phyloP scores from a whole-genome alignment of 2,329 filamentous ascomycete genomes.

The Calonectria henricotiae region DNA sequence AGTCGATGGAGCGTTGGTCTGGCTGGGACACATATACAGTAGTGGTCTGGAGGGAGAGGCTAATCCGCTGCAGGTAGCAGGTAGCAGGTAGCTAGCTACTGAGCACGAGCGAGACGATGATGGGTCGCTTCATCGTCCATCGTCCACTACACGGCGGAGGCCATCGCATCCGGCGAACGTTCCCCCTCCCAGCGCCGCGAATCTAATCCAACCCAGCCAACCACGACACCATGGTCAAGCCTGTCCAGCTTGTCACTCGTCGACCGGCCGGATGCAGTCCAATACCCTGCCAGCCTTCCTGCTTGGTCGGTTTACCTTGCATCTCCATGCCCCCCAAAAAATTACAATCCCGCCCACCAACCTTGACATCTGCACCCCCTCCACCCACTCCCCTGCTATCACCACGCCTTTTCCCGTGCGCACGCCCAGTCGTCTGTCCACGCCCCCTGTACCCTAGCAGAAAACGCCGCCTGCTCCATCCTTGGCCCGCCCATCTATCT shows the following conservation, averaged over 20 bases:
- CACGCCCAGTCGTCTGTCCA: conserved; percentile 30
- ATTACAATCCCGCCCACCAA: conserved; percentile 18
- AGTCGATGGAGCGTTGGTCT: conserved; percentile 22
- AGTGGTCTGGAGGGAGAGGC: conserved; percentile 2
- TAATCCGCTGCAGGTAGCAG: not conserved
- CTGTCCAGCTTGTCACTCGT: conserved; percentile 30
- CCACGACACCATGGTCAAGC: conserved; percentile 37
- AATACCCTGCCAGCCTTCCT: conserved; percentile 28
- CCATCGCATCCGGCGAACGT: conserved; percentile 49
- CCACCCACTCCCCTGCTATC: conserved; percentile 26
- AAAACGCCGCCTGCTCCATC: conserved; percentile 45
- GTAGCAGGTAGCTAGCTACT: not conserved
- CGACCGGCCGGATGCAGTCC: conserved; percentile 27
- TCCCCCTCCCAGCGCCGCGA: conserved; percentile 18
- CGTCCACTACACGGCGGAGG: conserved; percentile 20
- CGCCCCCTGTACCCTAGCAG: conserved; percentile 39
- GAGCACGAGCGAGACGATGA: conserved; percentile 33
- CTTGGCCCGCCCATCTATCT: conserved; percentile 44
- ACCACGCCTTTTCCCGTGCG: conserved; percentile 17
- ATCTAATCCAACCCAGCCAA: conserved; percentile 29
- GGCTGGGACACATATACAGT: conserved; percentile 1
- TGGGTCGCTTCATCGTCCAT: conserved; percentile 17
- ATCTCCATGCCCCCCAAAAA: conserved; percentile 18
- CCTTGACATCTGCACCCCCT: conserved; percentile 13
- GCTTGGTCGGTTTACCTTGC: conserved; percentile 20